Percentiles rank a stretch among this genome's conserved stretches.
These are phyloP conservation scores for Gnaphalium uliginosum DNA, from an alignment of 129 eudicot species.

Conservation along the genomic window DNA sequence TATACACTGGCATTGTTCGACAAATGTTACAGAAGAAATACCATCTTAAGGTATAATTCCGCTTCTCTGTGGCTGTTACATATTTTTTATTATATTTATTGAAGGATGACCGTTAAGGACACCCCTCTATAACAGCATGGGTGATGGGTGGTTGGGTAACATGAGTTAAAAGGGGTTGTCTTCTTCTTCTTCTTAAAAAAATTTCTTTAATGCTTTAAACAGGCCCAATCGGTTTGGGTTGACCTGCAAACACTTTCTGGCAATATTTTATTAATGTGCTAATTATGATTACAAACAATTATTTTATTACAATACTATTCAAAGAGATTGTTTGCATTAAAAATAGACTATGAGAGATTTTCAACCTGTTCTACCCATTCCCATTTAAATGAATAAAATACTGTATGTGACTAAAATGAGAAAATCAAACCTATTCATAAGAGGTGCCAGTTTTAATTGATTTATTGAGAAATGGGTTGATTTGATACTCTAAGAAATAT, in stretches of 20 bases:
- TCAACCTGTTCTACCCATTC: not conserved
- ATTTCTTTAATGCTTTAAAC: not conserved
- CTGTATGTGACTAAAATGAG: not conserved
- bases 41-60: constrained; percentile 79
- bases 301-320: not conserved
- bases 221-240: not conserved
- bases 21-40: constrained; percentile 87
- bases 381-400: not conserved
- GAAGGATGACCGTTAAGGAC: not conserved
- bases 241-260: not conserved
- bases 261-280: not conserved
- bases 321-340: not conserved
- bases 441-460: not conserved
- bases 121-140: not conserved
- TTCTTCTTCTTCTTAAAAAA: too few species aligned
- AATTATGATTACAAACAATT: not conserved
- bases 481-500: too few species aligned
- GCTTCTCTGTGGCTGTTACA: not conserved
- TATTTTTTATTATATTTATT: not conserved
- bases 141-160: not conserved
- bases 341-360: not conserved
- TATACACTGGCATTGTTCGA: constrained; percentile 81
- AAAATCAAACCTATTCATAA: not conserved
- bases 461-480: not conserved
- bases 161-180: not conserved